phyloP scores from a whole-genome alignment of 2,329 filamentous ascomycete genomes.

The Cercospora canescens region DNA sequence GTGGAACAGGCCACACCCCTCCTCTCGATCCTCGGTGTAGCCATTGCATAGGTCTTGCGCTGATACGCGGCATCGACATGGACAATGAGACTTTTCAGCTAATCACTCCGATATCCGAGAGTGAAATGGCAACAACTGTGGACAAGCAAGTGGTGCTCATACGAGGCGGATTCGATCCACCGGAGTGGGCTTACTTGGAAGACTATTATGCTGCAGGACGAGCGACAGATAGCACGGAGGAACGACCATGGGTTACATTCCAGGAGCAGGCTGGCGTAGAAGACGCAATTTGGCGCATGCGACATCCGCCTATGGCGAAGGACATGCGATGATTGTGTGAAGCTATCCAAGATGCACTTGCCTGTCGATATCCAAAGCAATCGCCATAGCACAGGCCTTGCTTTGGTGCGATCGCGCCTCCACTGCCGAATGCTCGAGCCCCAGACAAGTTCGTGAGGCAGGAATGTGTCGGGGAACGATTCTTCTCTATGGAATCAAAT shows the following conservation, averaged over 20 bases:
- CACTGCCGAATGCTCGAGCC: no score
- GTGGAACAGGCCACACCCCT: constrained; percentile 47
- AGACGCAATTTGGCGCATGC: constrained; percentile 34
- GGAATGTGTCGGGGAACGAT: no score
- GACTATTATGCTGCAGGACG: constrained; percentile 49
- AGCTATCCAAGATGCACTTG: not conserved
- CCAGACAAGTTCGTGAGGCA: no score
- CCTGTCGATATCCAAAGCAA: no score
- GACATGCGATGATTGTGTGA: not conserved
- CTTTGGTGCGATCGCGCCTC: no score
- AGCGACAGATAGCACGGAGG: constrained; percentile 10
- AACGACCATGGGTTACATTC: constrained; percentile 32
- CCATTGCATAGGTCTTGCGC: constrained; percentile 61
- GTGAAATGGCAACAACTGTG: constrained; percentile 23
- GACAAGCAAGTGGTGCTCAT: constrained; percentile 58
- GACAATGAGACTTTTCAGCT: constrained; percentile 59
- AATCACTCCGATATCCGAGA: constrained; percentile 58
- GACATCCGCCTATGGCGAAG: constrained; percentile 33
- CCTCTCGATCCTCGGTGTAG: constrained; percentile 62
- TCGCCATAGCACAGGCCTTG: no score
- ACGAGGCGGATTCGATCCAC: constrained; percentile 67
- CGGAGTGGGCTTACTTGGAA: constrained; percentile 70
- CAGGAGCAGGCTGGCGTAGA: constrained; percentile 33
- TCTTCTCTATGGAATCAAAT: no score
- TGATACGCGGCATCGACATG: constrained; percentile 69